Conservation (phyloP, 129 eudicot species). For the Smallanthus sonchifolius region DNA sequence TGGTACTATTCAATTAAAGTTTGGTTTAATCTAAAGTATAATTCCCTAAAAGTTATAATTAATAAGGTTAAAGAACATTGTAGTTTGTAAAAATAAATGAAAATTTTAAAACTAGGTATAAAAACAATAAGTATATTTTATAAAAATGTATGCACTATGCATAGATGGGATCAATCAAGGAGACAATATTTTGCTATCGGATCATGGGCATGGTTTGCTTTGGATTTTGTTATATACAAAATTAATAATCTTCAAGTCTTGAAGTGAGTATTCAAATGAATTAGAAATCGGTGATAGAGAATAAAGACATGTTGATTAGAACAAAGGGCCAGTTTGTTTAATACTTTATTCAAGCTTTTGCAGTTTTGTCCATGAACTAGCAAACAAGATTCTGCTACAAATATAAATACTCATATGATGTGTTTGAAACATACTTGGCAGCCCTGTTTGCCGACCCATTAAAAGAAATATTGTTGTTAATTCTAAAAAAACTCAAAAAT, state of each 20-base stretch:
- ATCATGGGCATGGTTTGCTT: slow-evolving; percentile 13
- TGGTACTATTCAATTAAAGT: too few species aligned
- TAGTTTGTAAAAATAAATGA: not conserved
- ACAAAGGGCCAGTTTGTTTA: slow-evolving; percentile 7
- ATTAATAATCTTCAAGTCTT: not conserved
- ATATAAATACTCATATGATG: slow-evolving; percentile 17
- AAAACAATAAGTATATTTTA: too few species aligned
- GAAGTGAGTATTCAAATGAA: not conserved
- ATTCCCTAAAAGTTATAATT: too few species aligned
- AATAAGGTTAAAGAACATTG: not conserved
- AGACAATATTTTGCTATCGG: slow-evolving; percentile 16
- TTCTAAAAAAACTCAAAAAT: not conserved
- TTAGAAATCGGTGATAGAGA: slow-evolving; percentile 16
- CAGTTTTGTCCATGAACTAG: slow-evolving; percentile 22
- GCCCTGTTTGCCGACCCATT: slow-evolving; percentile 11
- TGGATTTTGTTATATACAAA: not conserved
- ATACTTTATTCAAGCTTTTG: not conserved
- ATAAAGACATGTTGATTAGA: slow-evolving; percentile 25
- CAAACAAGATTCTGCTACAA: slow-evolving; percentile 29
- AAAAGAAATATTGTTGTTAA: not conserved
- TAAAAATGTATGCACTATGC: not conserved
- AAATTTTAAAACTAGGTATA: not conserved
- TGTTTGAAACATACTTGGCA: slow-evolving; percentile 24
- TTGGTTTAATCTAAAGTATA: too few species aligned
- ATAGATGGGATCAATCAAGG: not conserved